A percentile compares a stretch with the other conserved stretches of the same genome.
These are phyloP conservation scores for Petunia secreta DNA, from an alignment of 257 asterid species.

Conservation along the genomic window DNA sequence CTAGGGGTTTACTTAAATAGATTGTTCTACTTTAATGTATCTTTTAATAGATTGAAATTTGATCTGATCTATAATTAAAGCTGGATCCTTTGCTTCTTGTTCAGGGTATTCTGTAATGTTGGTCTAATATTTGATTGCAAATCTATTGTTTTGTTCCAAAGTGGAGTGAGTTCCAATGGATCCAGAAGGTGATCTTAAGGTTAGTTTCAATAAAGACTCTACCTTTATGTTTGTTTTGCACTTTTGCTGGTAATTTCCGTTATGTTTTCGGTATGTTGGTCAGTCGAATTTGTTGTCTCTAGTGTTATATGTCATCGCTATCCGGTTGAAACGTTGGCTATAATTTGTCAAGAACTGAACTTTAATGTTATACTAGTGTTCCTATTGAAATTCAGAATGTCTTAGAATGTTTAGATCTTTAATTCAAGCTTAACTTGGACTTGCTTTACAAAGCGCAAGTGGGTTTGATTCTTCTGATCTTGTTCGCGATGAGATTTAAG, in stretches of 20 bases:
- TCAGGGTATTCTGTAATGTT: slow-evolving; percentile 38
- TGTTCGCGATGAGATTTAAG: not conserved
- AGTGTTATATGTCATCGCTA: not conserved
- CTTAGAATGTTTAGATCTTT: not conserved
- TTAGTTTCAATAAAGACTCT: slow-evolving; percentile 39
- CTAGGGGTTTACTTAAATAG: slow-evolving; percentile 30
- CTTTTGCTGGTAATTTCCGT: not conserved
- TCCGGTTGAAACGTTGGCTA: slow-evolving; percentile 11
- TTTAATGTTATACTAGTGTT: not conserved
- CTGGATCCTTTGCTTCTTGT: slow-evolving; percentile 14
- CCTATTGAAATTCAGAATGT: slow-evolving; percentile 2
- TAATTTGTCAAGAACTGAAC: slow-evolving; percentile 17
- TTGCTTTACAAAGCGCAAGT: not conserved
- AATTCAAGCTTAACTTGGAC: not conserved
- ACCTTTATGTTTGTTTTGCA: not conserved
- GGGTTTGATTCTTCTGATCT: slow-evolving; percentile 1
- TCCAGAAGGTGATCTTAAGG: slow-evolving; percentile 81
- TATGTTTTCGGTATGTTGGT: not conserved
- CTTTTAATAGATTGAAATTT: slow-evolving; percentile 16
- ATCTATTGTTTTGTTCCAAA: slow-evolving; percentile 36
- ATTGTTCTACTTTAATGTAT: slow-evolving; percentile 3
- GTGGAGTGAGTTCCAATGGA: slow-evolving; percentile 55
- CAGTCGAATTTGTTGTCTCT: not conserved
- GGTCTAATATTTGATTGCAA: slow-evolving; percentile 37
- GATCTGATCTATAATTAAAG: slow-evolving; percentile 50